A percentile compares a stretch with the other conserved stretches of the same genome.
Conservation (phyloP, 306 rosid genomes). For the Acacia crassicarpa region DNA sequence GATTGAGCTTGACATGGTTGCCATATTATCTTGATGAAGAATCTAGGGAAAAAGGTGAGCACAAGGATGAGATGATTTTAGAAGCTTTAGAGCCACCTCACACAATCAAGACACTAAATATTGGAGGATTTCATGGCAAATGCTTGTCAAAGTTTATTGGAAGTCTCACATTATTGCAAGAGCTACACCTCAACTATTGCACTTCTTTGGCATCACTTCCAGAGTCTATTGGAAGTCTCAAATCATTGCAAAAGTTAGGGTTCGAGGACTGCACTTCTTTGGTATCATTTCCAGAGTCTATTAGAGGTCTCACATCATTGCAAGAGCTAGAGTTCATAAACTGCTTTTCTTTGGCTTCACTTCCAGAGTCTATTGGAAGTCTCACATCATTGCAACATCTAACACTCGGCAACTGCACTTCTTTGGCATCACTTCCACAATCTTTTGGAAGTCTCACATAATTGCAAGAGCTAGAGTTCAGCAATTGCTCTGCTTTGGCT, state of each 20-base stretch:
- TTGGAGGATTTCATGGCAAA: neutral
- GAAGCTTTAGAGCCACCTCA: neutral
- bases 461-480: too few relatives aligned
- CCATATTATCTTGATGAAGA: too few relatives aligned
- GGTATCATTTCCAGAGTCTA: neutral
- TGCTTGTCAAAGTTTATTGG: neutral
- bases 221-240: neutral
- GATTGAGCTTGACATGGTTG: too few relatives aligned
- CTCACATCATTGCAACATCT: too few relatives aligned
- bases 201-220: neutral
- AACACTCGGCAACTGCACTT: too few relatives aligned
- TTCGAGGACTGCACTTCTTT: neutral
- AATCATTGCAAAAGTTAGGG: conserved; percentile 14
- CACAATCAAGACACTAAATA: neutral
- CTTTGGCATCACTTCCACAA: too few relatives aligned
- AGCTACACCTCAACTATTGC: fast-evolving
- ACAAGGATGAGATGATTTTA: neutral
- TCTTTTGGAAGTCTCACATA: too few relatives aligned
- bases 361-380: too few relatives aligned
- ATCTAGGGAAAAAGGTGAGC: too few relatives aligned
- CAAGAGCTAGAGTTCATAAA: fast-evolving
- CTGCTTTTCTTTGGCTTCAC: too few relatives aligned
- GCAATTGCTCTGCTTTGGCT: too few relatives aligned
- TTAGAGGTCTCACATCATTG: neutral
- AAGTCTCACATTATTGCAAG: neutral